A percentile compares a stretch with the other conserved stretches of the same genome.
Conservation (phyloP, 2,329 filamentous ascomycete species). For the Cryphonectria carpinicola region DNA sequence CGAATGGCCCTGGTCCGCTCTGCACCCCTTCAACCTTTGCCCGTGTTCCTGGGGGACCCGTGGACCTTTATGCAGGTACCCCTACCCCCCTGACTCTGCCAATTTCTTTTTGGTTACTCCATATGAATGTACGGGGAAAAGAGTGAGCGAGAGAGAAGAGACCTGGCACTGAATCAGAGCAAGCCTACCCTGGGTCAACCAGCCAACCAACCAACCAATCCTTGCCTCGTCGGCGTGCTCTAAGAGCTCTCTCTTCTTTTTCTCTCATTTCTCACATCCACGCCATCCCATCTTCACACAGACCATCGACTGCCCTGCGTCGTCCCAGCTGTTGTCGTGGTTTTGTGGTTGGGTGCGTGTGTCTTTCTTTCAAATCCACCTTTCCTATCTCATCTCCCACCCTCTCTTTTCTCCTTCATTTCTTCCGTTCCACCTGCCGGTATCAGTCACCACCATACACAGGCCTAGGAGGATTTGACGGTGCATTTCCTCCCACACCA, state of each 20-base stretch:
- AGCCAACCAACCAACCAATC: neutral
- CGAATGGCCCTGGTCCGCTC: conserved; percentile 1
- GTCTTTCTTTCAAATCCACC: neutral
- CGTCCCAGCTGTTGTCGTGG: neutral
- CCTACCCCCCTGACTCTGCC: conserved; percentile 1
- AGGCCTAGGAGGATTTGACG: neutral
- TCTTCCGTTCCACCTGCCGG: neutral
- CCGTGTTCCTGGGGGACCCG: neutral
- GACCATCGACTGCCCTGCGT: neutral
- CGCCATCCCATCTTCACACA: conserved; percentile 1
- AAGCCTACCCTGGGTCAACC: neutral
- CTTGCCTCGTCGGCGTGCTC: neutral
- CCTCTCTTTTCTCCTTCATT: neutral
- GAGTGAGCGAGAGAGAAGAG: neutral
- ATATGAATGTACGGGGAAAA: neutral
- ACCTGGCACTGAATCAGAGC: neutral
- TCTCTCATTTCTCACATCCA: neutral
- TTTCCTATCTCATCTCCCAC: conserved; percentile 8
- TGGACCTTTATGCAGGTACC: conserved; percentile 15
- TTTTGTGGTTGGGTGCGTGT: neutral
- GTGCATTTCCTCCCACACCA: neutral
- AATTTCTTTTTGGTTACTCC: conserved; percentile 7
- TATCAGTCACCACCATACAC: conserved; percentile 5
- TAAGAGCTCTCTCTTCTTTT: neutral
- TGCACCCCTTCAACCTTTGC: neutral